Evolutionary conservation across 2,329 filamentous ascomycete species (phyloP), one percentile per base, ranked within the genome.

Genomic region (Penicillium polonicum): DNA sequence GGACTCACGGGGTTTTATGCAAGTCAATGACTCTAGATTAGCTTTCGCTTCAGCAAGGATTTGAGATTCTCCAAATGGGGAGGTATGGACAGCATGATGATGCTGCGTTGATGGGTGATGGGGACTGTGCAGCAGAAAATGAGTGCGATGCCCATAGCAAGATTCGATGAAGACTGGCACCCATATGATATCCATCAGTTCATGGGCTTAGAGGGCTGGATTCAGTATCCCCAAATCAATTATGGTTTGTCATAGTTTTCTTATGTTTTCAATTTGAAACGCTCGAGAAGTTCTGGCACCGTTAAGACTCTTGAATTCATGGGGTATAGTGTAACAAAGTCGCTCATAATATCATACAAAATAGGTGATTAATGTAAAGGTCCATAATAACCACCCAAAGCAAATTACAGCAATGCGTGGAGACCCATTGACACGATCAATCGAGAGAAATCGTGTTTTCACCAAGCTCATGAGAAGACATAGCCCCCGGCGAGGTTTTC

Each of bases 311-410:
- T 48, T 60, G 43, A 52, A 48, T 48, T 44, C 38, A 27, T 42
- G 19, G 55, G 55, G 55, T 57, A 57, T 57, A 42, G 31, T 42
- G 55, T 53, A 53, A 27, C 29, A 57, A 48, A 36, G 27, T 48
- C 50, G 55, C 42, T 57, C 53, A 52, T 45, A 35, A 48, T 57
- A 48, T 57, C 55, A 53, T 53, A 57, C 55, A 57, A 46, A 42
- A 33, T 23, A 52, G 44, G 35, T 15, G 45, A 50, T n/a, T 12
- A 12, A 29, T 27, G 29, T 6, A 17, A 13, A 42, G 21, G 21
- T 15, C 21, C 27, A 19, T 13, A 48, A 19, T 12, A 44, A 35
- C 15, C 17, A 43, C 49, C n/a, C 13, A 31, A 48, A 45, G 33
- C 35, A 48, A 46, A 43, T 46, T 42, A 42, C n/a, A 27, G 17